A percentile compares a stretch with the other conserved stretches of the same genome.
Evolutionary conservation across 2,329 filamentous ascomycete genomes (phyloP).

Genomic region (Falciphora oryzae): DNA sequence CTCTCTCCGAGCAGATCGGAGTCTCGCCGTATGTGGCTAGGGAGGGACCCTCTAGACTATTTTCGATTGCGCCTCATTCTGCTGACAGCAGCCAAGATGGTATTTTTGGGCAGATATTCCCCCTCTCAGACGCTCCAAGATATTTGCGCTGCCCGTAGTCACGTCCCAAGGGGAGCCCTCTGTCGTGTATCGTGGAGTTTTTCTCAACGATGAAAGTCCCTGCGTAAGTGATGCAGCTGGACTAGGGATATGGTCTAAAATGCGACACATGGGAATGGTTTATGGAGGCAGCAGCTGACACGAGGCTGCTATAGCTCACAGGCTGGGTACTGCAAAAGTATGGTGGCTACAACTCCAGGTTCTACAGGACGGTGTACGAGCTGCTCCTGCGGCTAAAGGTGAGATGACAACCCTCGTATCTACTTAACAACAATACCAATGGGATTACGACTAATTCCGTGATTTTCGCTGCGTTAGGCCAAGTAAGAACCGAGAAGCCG

Average conservation of each 20-base stretch:
- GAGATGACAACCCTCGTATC: neutral
- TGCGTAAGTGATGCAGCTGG: conserved; percentile 37
- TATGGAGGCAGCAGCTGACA: neutral
- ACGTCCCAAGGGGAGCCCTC: conserved; percentile 47
- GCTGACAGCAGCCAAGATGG: conserved; percentile 28
- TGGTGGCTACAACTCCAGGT: conserved; percentile 36
- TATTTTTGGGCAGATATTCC: conserved; percentile 57
- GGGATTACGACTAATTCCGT: neutral
- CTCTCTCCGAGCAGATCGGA: conserved; percentile 53
- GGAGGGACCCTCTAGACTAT: neutral
- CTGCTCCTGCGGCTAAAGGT: conserved; percentile 53
- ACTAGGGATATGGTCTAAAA: conserved; percentile 28
- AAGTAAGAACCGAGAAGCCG: conserved; percentile 34
- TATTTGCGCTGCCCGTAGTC: conserved; percentile 42
- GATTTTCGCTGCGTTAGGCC: conserved; percentile 35
- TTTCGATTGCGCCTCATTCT: no score
- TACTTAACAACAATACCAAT: no score
- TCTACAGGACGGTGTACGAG: conserved; percentile 66
- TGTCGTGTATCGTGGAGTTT: conserved; percentile 61
- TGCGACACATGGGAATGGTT: neutral
- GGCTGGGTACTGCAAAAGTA: conserved; percentile 23
- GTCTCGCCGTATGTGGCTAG: conserved; percentile 41
- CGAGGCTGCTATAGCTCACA: conserved; percentile 36
- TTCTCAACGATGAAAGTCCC: conserved; percentile 66
- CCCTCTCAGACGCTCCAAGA: conserved; percentile 37